Percentiles rank a stretch among this genome's conserved stretches.
phyloP scores from a whole-genome alignment of 345 rosid genomes.

The Turritis glabra region DNA sequence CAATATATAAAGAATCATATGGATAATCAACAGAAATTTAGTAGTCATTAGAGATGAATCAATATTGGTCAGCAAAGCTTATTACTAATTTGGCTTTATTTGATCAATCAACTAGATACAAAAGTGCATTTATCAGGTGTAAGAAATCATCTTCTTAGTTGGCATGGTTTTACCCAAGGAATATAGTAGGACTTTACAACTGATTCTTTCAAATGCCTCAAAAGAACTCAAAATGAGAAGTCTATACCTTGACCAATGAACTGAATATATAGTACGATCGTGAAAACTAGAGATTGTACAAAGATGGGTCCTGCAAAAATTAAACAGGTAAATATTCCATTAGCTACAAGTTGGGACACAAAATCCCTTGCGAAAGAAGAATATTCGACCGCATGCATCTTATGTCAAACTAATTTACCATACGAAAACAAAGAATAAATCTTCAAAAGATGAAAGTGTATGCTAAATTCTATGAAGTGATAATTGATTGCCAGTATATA shows the following conservation, averaged over 20 bases:
- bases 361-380: background rate
- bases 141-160: background rate
- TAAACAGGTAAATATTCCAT: slow-evolving; percentile 6
- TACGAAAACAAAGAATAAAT: background rate
- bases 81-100: background rate
- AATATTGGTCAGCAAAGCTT: too few species aligned
- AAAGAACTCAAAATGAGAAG: background rate
- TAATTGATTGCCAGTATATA: background rate
- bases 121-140: background rate
- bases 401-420: background rate
- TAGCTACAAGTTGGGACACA: background rate
- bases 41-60: too few species aligned
- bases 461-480: background rate
- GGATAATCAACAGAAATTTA: background rate
- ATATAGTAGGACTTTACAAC: background rate
- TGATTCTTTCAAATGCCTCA: background rate
- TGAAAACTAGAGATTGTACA: slow-evolving; percentile 88
- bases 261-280: slow-evolving; percentile 82
- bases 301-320: slow-evolving; percentile 69
- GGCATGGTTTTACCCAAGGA: background rate
- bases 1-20: background rate
- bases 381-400: background rate
- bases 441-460: background rate
- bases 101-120: background rate
- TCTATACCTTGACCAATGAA: slow-evolving; percentile 89